Evolutionary conservation across 2,329 filamentous ascomycete genomes (phyloP), one percentile per base, ranked within the genome.

Genomic region (Epichloe baconii): DNA sequence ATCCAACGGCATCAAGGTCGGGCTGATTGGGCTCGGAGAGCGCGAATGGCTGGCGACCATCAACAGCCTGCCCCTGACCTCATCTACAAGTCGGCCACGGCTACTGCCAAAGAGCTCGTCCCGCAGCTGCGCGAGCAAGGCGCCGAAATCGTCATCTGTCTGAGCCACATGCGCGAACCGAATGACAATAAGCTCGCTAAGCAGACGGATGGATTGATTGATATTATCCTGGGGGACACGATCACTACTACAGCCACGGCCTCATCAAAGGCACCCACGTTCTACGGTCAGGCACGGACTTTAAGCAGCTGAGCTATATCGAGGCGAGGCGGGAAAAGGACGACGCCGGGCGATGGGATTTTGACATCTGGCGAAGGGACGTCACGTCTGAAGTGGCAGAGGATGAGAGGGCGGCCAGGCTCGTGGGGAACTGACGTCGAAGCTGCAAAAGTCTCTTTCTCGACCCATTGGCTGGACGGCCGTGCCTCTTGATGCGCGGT

Each of bases 191-290:
- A 94, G 67, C 72, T 96, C 4, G 89, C 90, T 0, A 73, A 82
- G 53, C 83, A 86, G 55, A 78, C 86, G 0, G 76, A 79, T 4
- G 88, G 86, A 0, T 66, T 86, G 50, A 82, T 95, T 19, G 90
- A 96, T 64, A 80, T 95, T 37, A 85, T 96, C 44, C 75, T 95
- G 0, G 88, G 89, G 89, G 89, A 0, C 89, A 95, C 61, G 90
- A 95, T 59, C 90, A 96, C 64, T 93, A 85, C 67, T 95, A 95
- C 63, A 77, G 76, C 15, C 88, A 95, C 67, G 78, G 75, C 50
- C 62, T 89, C 51, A 77, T 93, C 64, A 89, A 90, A 54, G 84
- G 83, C 8, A 86, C 80, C 0, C 89, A 95, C 60, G 79, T 95
- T 3, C 71, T 96, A n/a, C 80, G 90, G 2, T 94, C 87, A 0